Conservation (phyloP, 2,329 filamentous ascomycete genomes). For the Pyrenophora tritici-repentis region DNA sequence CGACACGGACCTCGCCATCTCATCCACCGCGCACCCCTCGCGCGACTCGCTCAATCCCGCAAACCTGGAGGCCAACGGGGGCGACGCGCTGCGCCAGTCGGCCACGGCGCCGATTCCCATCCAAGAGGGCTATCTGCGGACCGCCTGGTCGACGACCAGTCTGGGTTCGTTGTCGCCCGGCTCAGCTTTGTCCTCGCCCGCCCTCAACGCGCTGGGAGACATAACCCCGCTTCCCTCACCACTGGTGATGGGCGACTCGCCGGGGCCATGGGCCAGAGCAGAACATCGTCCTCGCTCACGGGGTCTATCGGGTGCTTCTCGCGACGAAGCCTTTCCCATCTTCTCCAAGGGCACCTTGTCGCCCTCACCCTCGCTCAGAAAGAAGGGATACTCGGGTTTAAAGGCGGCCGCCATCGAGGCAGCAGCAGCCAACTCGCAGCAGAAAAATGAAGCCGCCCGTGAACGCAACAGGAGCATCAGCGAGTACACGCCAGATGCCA, state of each 20-base stretch:
- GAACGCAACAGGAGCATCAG: conserved; percentile 81
- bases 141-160: conserved; percentile 50
- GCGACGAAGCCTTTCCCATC: conserved; percentile 41
- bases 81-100: conserved; percentile 37
- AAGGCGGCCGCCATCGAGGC: conserved; percentile 50
- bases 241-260: conserved; percentile 49
- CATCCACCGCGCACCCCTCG: conserved; percentile 25
- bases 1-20: conserved; percentile 41
- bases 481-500: conserved; percentile 79
- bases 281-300: conserved; percentile 42
- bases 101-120: conserved; percentile 48
- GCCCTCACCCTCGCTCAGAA: conserved; percentile 50
- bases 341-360: conserved; percentile 41
- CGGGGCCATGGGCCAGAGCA: conserved; percentile 50
- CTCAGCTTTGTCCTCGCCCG: conserved; percentile 54
- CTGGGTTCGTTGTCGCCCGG: conserved; percentile 53
- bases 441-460: conserved; percentile 53
- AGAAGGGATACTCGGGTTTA: conserved; percentile 54
- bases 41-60: conserved; percentile 30
- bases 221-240: conserved; percentile 60
- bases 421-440: conserved; percentile 38
- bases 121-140: conserved; percentile 45
- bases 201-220: conserved; percentile 55
- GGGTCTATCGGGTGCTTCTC: conserved; percentile 36
- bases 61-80: conserved; percentile 40